Evolutionary conservation across 805 yeast genomes (phyloP).

Genomic region (Metschnikowia continentalis): DNA sequence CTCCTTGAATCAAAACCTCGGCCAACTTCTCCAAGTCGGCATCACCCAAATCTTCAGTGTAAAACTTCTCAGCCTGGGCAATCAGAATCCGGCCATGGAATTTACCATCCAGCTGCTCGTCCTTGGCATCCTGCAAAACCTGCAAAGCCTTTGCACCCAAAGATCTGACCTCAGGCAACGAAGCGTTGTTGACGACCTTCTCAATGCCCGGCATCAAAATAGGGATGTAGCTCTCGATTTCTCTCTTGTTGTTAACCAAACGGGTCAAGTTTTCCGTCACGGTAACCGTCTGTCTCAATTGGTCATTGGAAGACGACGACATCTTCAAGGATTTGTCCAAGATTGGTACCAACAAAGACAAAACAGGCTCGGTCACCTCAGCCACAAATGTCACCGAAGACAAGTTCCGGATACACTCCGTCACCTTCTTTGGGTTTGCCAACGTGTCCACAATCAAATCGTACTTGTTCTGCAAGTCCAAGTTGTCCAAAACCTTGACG

Average conservation of each 20-base stretch:
- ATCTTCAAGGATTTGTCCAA: slow-evolving; percentile 82
- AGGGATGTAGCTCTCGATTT: slow-evolving; percentile 85
- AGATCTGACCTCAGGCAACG: slow-evolving; percentile 94
- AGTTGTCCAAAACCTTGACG: slow-evolving; percentile 83
- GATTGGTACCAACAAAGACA: slow-evolving; percentile 87
- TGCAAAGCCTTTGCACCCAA: slow-evolving; percentile 80
- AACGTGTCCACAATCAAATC: slow-evolving; percentile 80
- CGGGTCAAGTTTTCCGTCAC: slow-evolving; percentile 95
- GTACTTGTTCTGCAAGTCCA: slow-evolving; percentile 83
- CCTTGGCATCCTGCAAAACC: slow-evolving; percentile 79
- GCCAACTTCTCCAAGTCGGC: slow-evolving; percentile 18
- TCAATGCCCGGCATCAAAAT: slow-evolving; percentile 85
- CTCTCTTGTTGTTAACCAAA: slow-evolving; percentile 88
- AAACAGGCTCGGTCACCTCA: slow-evolving; percentile 95
- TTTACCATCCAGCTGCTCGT: slow-evolving; percentile 60
- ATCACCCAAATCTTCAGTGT: slow-evolving; percentile 19
- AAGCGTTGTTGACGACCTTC: slow-evolving; percentile 83
- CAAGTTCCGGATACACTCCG: slow-evolving; percentile 81
- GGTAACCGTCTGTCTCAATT: slow-evolving; percentile 92
- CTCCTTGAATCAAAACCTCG: slow-evolving; percentile 24
- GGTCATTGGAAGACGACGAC: slow-evolving; percentile 90
- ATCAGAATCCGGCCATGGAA: slow-evolving; percentile 69
- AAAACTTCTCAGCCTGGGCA: slow-evolving; percentile 49
- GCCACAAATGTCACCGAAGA: slow-evolving; percentile 96
- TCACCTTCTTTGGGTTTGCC: slow-evolving; percentile 85